Base-by-base conservation (phyloP, 192 early-diverging fungal genomes). In the Powellomyces hirtus region DNA sequence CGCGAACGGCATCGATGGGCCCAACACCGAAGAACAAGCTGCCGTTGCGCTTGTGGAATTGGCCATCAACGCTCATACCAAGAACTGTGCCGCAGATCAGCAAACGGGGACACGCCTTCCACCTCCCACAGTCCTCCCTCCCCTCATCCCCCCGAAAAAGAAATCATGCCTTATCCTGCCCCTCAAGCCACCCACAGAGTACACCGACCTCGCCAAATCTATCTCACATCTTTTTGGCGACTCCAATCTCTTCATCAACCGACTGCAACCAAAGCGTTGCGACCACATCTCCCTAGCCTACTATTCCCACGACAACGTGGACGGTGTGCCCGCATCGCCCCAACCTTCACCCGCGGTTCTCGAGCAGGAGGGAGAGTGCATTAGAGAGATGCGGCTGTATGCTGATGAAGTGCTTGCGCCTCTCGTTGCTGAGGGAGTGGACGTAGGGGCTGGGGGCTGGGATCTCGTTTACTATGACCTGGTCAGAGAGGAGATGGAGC, bases 221-320 rank as follows among this genome's bases (percentile, higher is more conserved):
- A 13, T 67, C 7, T n/a, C 53, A 18, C 35, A 16, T 5, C 37
- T 27, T 4, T 57, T 67, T 24, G 65, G 24, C 14, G 35, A 45
- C 7, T 67, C 36, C 24, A 53, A 37, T 29, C 7, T 26, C 11
- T 67, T 67, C 37, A 35, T 57, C 11, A 67, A 67, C 20, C 50
- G 65, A 14, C 37, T 33, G 2, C 29, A 16, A 29, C 31, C 51
- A 11, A 67, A 67, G 36, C 22, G 52, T 14, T 26, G 42, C 20
- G 55, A 67, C 40, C 65, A 67, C 27, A 57, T 67, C 0, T 58
- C 52, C 7, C 30, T 67, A 53, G 65, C 65, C 38, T 67, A 67
- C 33, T 67, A 35, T 67, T 16, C 65, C 34, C 8, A 11, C 16
- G n/a, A 56, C 29, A 37, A 38, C n/a, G 38, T n/a, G 10, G 59